These are phyloP conservation scores for Aspergillus indologenus DNA, from an alignment of 495 filamentous ascomycete species.

Conservation along the genomic window DNA sequence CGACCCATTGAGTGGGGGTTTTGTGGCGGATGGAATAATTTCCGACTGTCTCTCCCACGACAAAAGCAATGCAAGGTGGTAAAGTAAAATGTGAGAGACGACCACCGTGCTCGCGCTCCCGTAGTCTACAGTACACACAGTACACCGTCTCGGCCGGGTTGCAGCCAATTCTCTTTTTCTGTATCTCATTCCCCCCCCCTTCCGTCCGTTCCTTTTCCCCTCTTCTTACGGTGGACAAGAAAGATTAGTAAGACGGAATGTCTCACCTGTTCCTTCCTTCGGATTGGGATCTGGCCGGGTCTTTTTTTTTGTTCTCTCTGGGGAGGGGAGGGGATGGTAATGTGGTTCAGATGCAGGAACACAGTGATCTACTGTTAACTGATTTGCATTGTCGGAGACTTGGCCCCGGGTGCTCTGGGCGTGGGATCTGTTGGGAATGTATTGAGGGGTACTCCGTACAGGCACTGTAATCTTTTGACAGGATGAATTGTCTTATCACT, in stretches of 20 bases:
- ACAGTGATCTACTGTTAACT: conserved; percentile 11
- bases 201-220: neutral
- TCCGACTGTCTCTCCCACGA: neutral
- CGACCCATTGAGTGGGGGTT: neutral
- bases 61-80: neutral
- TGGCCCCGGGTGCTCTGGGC: no score
- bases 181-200: neutral
- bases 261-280: conserved; percentile 9
- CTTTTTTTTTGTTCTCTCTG: neutral
- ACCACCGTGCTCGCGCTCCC: no score
- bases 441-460: no score
- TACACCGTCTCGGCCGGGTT: neutral
- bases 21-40: neutral
- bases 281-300: conserved; percentile 15
- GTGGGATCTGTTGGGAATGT: neutral
- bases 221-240: neutral
- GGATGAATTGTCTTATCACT: no score
- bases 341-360: conserved; percentile 18
- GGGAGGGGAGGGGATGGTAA: neutral
- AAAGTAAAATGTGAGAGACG: neutral
- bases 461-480: no score
- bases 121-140: neutral
- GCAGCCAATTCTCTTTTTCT: neutral
- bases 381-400: conserved; percentile 4
- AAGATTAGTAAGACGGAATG: conserved; percentile 9